Conservation (phyloP, 305 asterid genomes). For the Solanum chacoense region DNA sequence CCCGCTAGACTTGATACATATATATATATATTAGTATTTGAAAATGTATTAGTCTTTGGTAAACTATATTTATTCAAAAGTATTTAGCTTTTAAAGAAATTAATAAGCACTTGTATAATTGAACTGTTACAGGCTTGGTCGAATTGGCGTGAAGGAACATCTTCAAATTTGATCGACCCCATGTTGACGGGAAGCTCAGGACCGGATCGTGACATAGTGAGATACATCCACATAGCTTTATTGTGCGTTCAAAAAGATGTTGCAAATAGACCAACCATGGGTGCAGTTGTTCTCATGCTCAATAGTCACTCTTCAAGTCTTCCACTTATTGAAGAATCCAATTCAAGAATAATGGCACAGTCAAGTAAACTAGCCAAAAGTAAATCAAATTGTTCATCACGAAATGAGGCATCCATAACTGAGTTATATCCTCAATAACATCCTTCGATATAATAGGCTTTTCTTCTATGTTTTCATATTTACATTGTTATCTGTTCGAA, state of each 20-base stretch:
- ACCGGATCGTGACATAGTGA: background rate
- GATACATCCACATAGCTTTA: slow-evolving; percentile 9
- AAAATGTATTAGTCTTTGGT: too few relatives aligned
- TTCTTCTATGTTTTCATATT: background rate
- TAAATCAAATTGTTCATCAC: background rate
- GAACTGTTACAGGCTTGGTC: background rate
- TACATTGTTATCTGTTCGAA: background rate
- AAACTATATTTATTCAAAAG: background rate
- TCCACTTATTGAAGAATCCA: background rate
- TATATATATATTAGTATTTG: too few relatives aligned
- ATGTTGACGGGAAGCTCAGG: background rate
- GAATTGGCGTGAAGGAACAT: background rate
- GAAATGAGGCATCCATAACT: background rate
- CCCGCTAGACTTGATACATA: background rate
- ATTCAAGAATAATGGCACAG: background rate
- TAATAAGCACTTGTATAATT: background rate
- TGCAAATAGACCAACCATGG: slow-evolving; percentile 12
- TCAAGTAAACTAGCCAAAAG: slow-evolving; percentile 12
- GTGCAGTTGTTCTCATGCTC: slow-evolving; percentile 16
- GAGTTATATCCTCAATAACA: background rate
- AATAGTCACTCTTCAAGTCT: background rate
- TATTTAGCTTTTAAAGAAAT: too few relatives aligned
- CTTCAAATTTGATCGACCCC: background rate
- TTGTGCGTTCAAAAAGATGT: slow-evolving; percentile 19
- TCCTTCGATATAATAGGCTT: background rate